These are phyloP conservation scores for Leptographium radiaticola DNA, from an alignment of 2,329 filamentous ascomycete genomes.

Conservation along the genomic window DNA sequence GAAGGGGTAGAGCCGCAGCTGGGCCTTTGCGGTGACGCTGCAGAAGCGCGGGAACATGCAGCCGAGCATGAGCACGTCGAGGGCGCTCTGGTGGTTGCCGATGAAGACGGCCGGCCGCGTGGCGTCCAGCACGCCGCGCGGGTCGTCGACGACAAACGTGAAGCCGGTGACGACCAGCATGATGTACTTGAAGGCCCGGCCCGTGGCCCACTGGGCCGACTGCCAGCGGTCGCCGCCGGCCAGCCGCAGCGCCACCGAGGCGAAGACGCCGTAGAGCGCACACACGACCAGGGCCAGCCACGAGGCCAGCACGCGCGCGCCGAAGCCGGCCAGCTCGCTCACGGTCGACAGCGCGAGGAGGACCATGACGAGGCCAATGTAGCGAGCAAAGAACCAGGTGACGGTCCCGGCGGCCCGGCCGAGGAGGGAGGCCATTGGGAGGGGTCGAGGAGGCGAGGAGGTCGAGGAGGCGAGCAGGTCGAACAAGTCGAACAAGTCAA, in stretches of 20 bases:
- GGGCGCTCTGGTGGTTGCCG: slow-evolving; percentile 90
- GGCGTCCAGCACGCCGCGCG: slow-evolving; percentile 46
- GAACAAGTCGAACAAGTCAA: background rate
- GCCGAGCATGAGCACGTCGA: slow-evolving; percentile 87
- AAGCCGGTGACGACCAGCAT: slow-evolving; percentile 69
- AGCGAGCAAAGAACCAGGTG: slow-evolving; percentile 36
- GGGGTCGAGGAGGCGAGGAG: background rate
- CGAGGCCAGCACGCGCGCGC: slow-evolving; percentile 52
- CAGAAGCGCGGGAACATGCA: slow-evolving; percentile 82
- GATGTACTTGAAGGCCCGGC: slow-evolving; percentile 62
- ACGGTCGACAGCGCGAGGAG: slow-evolving; percentile 52
- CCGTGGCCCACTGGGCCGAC: slow-evolving; percentile 76
- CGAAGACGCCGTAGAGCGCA: slow-evolving; percentile 63
- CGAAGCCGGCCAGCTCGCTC: slow-evolving; percentile 49
- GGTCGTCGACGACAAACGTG: slow-evolving; percentile 61
- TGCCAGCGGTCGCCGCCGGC: slow-evolving; percentile 50
- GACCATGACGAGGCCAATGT: slow-evolving; percentile 34
- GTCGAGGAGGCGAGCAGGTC: background rate
- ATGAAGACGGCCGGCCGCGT: slow-evolving; percentile 77
- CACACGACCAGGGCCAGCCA: slow-evolving; percentile 48
- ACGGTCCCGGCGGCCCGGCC: slow-evolving; percentile 15
- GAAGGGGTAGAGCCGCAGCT: slow-evolving; percentile 65
- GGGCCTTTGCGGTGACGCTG: slow-evolving; percentile 85
- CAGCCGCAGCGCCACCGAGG: slow-evolving; percentile 57
- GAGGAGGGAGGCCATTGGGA: slow-evolving; percentile 1